These are phyloP conservation scores for Lumnitzera littorea DNA, from an alignment of 345 rosid species.

Conservation along the genomic window DNA sequence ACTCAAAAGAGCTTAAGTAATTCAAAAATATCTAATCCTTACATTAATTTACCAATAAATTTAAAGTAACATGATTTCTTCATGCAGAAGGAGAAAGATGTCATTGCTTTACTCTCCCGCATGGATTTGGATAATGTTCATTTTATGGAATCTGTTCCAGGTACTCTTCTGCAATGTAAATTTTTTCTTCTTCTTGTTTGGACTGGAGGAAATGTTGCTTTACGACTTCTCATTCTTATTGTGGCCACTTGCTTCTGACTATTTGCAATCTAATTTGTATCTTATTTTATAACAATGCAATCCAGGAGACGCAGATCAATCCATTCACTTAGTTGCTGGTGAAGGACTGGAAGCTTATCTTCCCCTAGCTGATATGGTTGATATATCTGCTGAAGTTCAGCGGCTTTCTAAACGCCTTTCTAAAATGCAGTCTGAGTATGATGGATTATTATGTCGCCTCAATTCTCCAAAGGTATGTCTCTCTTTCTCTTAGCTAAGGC, in stretches of 20 bases:
- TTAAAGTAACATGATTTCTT: slow-evolving; percentile 3
- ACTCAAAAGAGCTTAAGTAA: background rate
- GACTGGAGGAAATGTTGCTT: too few species aligned
- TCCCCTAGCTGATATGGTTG: slow-evolving; percentile 91
- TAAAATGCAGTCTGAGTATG: slow-evolving; percentile 85
- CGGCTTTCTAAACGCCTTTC: slow-evolving; percentile 85
- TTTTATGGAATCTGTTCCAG: slow-evolving; percentile 65
- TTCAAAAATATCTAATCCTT: too few species aligned
- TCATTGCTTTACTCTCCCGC: slow-evolving; percentile 74
- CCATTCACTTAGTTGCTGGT: slow-evolving; percentile 90
- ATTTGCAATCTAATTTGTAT: slow-evolving; percentile 1
- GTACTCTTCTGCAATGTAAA: slow-evolving; percentile 22
- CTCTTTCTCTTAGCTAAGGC: background rate
- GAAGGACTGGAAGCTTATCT: slow-evolving; percentile 97
- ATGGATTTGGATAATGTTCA: slow-evolving; percentile 60
- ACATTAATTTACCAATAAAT: background rate
- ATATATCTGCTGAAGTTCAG: slow-evolving; percentile 78
- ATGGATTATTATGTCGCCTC: slow-evolving; percentile 67
- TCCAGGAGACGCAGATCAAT: slow-evolving; percentile 69
- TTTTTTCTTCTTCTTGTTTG: background rate
- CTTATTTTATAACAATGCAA: slow-evolving; percentile 5
- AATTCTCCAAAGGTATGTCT: slow-evolving; percentile 59
- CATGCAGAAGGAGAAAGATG: slow-evolving; percentile 83
- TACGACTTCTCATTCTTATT: too few species aligned
- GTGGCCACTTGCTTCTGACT: background rate